phyloP scores from a whole-genome alignment of 2,329 filamentous ascomycete species.

The Clonostachys solani region DNA sequence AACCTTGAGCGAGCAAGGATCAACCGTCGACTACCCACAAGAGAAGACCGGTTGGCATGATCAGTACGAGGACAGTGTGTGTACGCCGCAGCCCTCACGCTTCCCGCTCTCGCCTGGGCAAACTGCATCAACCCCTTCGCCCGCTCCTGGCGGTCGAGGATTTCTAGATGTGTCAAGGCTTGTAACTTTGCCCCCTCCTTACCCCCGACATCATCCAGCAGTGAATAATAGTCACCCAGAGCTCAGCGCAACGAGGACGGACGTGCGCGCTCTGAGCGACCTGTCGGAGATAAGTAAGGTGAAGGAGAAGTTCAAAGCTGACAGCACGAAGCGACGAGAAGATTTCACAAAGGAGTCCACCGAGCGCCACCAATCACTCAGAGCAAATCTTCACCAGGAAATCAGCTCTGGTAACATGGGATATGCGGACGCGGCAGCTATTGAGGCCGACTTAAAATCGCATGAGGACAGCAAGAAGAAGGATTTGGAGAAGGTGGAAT shows the following conservation, averaged over 20 bases:
- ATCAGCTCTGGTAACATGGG: conserved; percentile 74
- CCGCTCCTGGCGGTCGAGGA: conserved; percentile 40
- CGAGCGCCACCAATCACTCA: conserved; percentile 59
- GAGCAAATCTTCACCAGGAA: conserved; percentile 72
- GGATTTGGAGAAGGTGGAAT: conserved; percentile 72
- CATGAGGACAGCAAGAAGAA: conserved; percentile 69
- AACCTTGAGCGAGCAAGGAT: conserved; percentile 30
- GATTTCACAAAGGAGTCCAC: conserved; percentile 45
- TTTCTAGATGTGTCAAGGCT: conserved; percentile 85
- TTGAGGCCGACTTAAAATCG: conserved; percentile 69
- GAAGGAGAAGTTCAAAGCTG: conserved; percentile 57
- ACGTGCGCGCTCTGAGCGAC: conserved; percentile 70
- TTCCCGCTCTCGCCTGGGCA: conserved; percentile 35
- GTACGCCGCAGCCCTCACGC: conserved; percentile 37
- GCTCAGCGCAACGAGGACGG: conserved; percentile 70
- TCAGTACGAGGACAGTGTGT: conserved; percentile 23
- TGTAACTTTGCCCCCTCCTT: conserved; percentile 88
- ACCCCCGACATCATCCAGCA: conserved; percentile 89
- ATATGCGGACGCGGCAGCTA: conserved; percentile 77
- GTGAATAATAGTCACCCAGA: conserved; percentile 95
- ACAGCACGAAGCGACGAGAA: conserved; percentile 53
- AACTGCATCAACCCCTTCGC: conserved; percentile 33
- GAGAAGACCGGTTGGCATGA: conserved; percentile 55
- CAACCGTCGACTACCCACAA: conserved; percentile 44
- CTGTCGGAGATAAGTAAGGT: conserved; percentile 67